Percentiles rank a stretch among this genome's conserved stretches.
These are phyloP conservation scores for Eucalyptus erythrocorys DNA, from an alignment of 345 rosid species.

Conservation along the genomic window DNA sequence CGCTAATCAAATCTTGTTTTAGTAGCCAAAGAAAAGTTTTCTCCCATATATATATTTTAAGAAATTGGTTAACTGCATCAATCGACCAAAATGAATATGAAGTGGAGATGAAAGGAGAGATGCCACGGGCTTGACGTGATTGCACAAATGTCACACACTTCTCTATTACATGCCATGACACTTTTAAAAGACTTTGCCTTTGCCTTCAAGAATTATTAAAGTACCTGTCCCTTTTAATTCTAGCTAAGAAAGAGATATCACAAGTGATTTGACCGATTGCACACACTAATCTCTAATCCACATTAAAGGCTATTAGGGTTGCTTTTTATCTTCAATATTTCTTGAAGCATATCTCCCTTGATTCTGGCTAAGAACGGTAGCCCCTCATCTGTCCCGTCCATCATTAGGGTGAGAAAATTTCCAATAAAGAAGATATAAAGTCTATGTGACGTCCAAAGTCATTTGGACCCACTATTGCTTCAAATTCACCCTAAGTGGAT, in stretches of 20 bases:
- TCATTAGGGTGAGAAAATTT: not conserved
- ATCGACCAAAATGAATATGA: not conserved
- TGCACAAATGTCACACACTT: too few relatives aligned
- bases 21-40: not conserved
- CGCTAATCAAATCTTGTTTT: not conserved
- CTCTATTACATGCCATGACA: too few relatives aligned
- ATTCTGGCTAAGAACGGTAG: not conserved
- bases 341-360: not conserved
- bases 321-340: not conserved
- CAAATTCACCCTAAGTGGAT: not conserved
- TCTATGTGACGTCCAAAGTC: not conserved
- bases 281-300: not conserved
- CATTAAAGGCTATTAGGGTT: not conserved
- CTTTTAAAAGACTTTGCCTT: too few relatives aligned
- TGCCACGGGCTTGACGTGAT: not conserved
- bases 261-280: not conserved
- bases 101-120: not conserved
- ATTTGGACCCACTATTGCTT: not conserved
- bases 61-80: not conserved
- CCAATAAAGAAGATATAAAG: too few relatives aligned
- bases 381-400: not conserved
- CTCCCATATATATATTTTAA: not conserved
- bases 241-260: not conserved
- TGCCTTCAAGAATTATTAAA: too few relatives aligned
- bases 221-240: too few relatives aligned